These are phyloP conservation scores for Morella rubra DNA, from an alignment of 306 rosid genomes.

Conservation along the genomic window DNA sequence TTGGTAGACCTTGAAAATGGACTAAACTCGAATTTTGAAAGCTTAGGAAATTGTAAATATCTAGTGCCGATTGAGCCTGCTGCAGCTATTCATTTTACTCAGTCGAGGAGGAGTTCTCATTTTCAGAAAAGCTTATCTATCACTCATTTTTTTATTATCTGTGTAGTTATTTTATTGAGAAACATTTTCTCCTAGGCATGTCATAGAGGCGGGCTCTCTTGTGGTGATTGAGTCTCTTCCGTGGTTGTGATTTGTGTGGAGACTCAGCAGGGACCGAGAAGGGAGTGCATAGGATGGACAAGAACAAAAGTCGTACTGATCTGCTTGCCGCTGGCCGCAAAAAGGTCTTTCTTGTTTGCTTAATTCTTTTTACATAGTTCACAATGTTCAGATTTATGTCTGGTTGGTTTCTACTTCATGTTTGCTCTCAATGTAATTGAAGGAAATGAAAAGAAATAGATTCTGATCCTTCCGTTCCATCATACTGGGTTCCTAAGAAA, in stretches of 20 bases:
- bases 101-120: neutral
- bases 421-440: neutral
- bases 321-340: constrained; percentile 88
- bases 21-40: neutral
- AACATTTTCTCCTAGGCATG: constrained; percentile 18
- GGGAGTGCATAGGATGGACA: constrained; percentile 84
- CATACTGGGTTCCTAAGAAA: neutral
- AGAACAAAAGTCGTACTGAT: constrained; percentile 86
- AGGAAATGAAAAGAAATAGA: neutral
- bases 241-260: constrained; percentile 31
- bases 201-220: constrained; percentile 36
- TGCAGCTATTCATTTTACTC: neutral
- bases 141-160: constrained; percentile 4
- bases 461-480: neutral
- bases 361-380: neutral
- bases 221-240: constrained; percentile 32
- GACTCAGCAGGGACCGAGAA: constrained; percentile 44
- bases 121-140: neutral
- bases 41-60: neutral
- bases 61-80: neutral
- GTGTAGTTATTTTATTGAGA: constrained; percentile 11
- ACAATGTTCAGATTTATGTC: neutral
- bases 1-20: constrained; percentile 15
- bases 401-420: neutral
- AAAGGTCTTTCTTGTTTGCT: constrained; percentile 45